These are phyloP conservation scores for Sugiyamaella xylanicola DNA, from an alignment of 1,139 yeast species.

Conservation along the genomic window DNA sequence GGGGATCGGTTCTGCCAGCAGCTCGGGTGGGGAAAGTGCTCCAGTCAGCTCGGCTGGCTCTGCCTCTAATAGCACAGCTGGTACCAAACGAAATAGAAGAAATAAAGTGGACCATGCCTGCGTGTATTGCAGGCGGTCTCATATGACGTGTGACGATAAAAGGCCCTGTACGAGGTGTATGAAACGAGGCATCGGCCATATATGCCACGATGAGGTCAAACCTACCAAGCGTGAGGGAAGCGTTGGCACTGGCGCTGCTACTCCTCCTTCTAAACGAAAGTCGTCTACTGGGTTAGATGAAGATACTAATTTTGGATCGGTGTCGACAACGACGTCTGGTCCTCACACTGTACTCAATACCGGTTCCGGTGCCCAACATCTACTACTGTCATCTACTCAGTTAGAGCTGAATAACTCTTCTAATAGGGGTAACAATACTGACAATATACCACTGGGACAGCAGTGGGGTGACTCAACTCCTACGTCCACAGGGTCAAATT, in stretches of 20 bases:
- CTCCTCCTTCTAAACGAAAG: slow-evolving; percentile 6
- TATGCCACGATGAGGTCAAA: slow-evolving; percentile 78
- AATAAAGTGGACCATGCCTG: slow-evolving; percentile 60
- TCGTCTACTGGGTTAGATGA: slow-evolving; percentile 3
- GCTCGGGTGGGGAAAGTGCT: slow-evolving; percentile 6
- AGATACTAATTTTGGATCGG: background rate
- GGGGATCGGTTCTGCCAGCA: background rate
- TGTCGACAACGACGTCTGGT: slow-evolving; percentile 4
- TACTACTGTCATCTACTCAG: slow-evolving; percentile 21
- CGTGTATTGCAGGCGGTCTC: slow-evolving; percentile 89
- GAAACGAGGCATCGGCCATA: slow-evolving; percentile 83
- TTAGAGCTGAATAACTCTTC: slow-evolving; percentile 21
- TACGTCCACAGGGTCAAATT: slow-evolving; percentile 5
- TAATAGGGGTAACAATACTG: slow-evolving; percentile 7
- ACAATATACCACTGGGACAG: slow-evolving; percentile 2
- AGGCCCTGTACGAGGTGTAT: slow-evolving; percentile 89
- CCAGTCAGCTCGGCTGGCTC: background rate
- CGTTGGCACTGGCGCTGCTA: slow-evolving; percentile 1
- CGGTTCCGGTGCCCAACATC: slow-evolving; percentile 22
- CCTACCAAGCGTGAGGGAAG: slow-evolving; percentile 24
- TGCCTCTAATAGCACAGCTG: background rate
- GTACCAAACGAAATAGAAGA: slow-evolving; percentile 6
- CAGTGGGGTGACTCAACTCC: slow-evolving; percentile 11
- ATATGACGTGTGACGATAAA: slow-evolving; percentile 81
- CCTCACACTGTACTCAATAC: slow-evolving; percentile 6